phyloP scores from a whole-genome alignment of 441 rosid species.

The Syzygium malaccense region DNA sequence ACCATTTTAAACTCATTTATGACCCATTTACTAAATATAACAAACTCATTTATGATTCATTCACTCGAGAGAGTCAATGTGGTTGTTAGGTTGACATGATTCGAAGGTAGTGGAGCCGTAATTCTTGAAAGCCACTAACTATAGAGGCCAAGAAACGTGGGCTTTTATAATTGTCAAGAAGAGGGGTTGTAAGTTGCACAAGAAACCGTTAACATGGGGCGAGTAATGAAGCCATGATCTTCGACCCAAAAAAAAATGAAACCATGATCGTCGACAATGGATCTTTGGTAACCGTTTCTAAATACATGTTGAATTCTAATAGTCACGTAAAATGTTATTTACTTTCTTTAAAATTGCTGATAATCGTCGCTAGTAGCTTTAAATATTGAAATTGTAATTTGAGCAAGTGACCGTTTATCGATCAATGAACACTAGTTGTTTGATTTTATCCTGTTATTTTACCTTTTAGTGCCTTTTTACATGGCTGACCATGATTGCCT shows the following conservation, averaged over 20 bases:
- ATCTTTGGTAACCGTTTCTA: background rate
- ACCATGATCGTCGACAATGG: background rate
- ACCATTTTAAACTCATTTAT: no score
- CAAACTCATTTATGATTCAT: no score
- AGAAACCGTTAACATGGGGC: background rate
- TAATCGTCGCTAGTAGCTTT: background rate
- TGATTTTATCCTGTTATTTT: background rate
- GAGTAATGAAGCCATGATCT: background rate
- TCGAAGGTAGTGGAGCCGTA: background rate
- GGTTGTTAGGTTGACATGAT: background rate
- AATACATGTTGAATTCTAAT: background rate
- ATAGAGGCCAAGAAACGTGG: background rate
- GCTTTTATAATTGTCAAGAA: background rate
- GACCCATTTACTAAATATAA: no score
- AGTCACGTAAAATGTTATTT: background rate
- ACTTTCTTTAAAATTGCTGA: background rate
- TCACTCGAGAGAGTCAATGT: background rate
- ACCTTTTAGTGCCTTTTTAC: background rate
- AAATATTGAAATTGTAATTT: background rate
- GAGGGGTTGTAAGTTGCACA: background rate
- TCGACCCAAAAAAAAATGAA: background rate
- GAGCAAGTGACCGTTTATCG: background rate
- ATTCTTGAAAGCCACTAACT: background rate
- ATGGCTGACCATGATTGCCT: accelerated
- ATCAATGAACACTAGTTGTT: background rate